phyloP scores from a whole-genome alignment of 2,329 filamentous ascomycete species.

The Pseudogymnoascus sp. region DNA sequence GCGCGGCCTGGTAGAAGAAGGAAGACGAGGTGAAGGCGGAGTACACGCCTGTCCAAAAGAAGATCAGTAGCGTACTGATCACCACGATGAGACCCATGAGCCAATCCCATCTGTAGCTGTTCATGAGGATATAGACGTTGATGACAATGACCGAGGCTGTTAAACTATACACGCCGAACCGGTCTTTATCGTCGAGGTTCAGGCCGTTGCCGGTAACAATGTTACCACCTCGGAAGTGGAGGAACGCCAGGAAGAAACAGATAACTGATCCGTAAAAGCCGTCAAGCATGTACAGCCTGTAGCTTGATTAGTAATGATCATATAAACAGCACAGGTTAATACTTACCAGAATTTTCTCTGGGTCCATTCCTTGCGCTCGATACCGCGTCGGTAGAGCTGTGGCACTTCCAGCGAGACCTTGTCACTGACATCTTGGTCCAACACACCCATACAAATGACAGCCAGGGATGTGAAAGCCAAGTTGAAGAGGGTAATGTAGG shows the following conservation, averaged over 20 bases:
- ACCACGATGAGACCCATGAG: conserved; percentile 74
- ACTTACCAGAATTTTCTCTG: conserved; percentile 90
- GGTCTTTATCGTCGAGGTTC: conserved; percentile 67
- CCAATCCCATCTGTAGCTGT: conserved; percentile 98
- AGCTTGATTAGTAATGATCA: conserved; percentile 15
- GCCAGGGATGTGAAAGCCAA: conserved; percentile 92
- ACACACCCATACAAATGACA: conserved; percentile 88
- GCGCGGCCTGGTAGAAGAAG: conserved; percentile 69
- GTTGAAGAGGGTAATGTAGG: conserved; percentile 95
- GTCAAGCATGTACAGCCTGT: conserved; percentile 85
- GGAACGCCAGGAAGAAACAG: conserved; percentile 85
- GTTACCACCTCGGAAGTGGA: conserved; percentile 63
- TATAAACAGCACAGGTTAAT: neutral
- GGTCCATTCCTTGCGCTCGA: conserved; percentile 94
- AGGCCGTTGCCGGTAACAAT: conserved; percentile 65
- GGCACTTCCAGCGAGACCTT: conserved; percentile 89
- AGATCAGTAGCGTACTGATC: conserved; percentile 80
- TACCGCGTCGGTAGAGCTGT: conserved; percentile 89
- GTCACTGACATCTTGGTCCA: conserved; percentile 95
- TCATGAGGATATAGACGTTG: conserved; percentile 91
- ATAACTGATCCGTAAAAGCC: conserved; percentile 92
- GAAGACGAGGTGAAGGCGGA: conserved; percentile 36
- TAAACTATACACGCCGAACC: conserved; percentile 81
- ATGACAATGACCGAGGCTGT: conserved; percentile 79
- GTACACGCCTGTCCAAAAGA: conserved; percentile 93